A percentile compares a stretch with the other conserved stretches of the same genome.
phyloP scores from a whole-genome alignment of 2,329 filamentous ascomycete species.

The Colletotrichum sp. region DNA sequence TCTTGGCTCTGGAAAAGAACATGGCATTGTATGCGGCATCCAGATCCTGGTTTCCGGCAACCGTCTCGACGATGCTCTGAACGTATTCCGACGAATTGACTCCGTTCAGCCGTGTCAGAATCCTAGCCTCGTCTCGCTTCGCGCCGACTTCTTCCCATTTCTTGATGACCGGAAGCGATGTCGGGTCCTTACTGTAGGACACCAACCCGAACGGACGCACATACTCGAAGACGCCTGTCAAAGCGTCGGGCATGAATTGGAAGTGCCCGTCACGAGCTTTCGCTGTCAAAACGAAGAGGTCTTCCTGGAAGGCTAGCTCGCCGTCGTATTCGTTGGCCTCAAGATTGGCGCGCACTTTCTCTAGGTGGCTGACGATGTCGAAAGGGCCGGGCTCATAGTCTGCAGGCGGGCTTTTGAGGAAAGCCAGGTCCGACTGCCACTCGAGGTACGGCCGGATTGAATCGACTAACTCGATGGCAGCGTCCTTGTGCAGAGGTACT shows the following conservation, averaged over 20 bases:
- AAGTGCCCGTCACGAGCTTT: constrained; percentile 47
- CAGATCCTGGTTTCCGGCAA: constrained; percentile 25
- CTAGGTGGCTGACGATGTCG: constrained; percentile 40
- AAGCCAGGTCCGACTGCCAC: constrained; percentile 52
- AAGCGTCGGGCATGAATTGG: constrained; percentile 42
- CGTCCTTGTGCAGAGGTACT: constrained; percentile 38
- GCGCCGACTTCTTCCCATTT: constrained; percentile 42
- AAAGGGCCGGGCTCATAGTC: constrained; percentile 51
- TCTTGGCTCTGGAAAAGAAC: constrained; percentile 34
- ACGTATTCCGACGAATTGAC: constrained; percentile 26
- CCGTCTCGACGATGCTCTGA: constrained; percentile 18
- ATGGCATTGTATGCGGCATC: constrained; percentile 41
- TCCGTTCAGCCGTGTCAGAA: constrained; percentile 29
- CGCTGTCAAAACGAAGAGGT: constrained; percentile 42
- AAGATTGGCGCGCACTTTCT: constrained; percentile 34
- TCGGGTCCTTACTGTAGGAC: constrained; percentile 37
- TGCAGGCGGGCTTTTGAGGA: constrained; percentile 54
- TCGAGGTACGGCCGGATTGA: constrained; percentile 44
- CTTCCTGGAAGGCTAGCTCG: constrained; percentile 45
- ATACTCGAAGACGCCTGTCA: constrained; percentile 41
- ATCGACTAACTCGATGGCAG: constrained; percentile 37
- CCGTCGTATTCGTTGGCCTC: constrained; percentile 36
- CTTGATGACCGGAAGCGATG: constrained; percentile 48
- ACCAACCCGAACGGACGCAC: constrained; percentile 42
- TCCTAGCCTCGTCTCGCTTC: constrained; percentile 24